Evolutionary conservation across 371 early-diverging fungal species (phyloP).

Genomic region (Phascolomyces articulosus): DNA sequence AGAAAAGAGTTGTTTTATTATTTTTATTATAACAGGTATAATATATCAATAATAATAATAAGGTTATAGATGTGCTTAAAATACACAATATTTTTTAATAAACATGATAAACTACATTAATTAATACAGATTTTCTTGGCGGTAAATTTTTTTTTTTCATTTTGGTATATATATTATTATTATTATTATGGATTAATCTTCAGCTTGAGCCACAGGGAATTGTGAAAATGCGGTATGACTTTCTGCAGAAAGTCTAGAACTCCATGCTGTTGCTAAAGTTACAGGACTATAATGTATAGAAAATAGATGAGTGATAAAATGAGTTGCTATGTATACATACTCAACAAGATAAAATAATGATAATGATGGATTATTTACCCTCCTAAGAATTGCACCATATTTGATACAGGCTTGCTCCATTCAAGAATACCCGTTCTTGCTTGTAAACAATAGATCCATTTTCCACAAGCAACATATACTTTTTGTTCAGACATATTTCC

Average conservation of each 20-base stretch:
- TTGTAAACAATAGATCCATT: constrained; percentile 27
- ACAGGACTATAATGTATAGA: background rate
- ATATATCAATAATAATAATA: too few relatives aligned
- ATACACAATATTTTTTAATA: too few relatives aligned
- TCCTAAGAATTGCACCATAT: background rate
- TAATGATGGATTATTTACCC: background rate
- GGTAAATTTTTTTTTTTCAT: too few relatives aligned
- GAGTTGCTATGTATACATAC: background rate
- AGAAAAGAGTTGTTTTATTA: too few relatives aligned
- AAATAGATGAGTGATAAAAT: background rate
- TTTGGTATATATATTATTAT: too few relatives aligned
- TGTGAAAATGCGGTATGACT: background rate
- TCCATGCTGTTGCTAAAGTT: background rate
- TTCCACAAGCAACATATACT: constrained; percentile 29
- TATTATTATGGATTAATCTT: too few relatives aligned
- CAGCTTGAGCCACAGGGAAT: background rate
- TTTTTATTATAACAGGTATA: too few relatives aligned
- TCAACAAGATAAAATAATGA: too few relatives aligned
- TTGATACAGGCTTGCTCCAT: constrained; percentile 21
- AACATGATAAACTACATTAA: too few relatives aligned
- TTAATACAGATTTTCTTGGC: too few relatives aligned
- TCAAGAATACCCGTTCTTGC: constrained; percentile 20
- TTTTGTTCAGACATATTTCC: background rate
- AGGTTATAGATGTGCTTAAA: too few relatives aligned
- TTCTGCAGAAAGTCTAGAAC: background rate